A percentile compares a stretch with the other conserved stretches of the same genome.
Conservation (phyloP, 78 protist species). For the Cavenderia fasciculata region DNA sequence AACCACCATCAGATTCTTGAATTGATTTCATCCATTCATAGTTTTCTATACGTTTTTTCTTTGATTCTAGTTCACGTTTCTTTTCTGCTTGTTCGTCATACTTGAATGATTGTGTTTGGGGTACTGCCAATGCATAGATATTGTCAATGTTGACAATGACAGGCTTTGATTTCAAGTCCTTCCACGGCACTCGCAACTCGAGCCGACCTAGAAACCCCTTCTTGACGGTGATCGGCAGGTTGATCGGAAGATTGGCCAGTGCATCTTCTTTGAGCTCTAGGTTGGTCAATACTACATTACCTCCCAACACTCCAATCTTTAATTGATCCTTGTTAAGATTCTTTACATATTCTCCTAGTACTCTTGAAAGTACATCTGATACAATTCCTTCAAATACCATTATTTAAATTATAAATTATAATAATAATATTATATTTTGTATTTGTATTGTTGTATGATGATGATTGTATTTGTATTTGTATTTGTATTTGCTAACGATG, state of each 20-base stretch:
- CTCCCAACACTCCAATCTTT: slow-evolving; percentile 78
- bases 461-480: not conserved
- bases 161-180: slow-evolving; percentile 78
- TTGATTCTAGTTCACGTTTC: slow-evolving; percentile 28
- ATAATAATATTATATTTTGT: not conserved
- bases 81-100: slow-evolving; percentile 68
- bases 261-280: slow-evolving; percentile 74
- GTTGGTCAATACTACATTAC: slow-evolving; percentile 68
- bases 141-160: slow-evolving; percentile 70
- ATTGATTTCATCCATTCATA: slow-evolving; percentile 73
- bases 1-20: slow-evolving; percentile 33
- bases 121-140: slow-evolving; percentile 58
- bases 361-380: slow-evolving; percentile 74
- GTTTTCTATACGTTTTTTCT: slow-evolving; percentile 49
- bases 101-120: slow-evolving; percentile 41
- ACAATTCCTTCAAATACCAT: slow-evolving; percentile 84
- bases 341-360: slow-evolving; percentile 82
- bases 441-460: too few relatives aligned
- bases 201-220: slow-evolving; percentile 81
- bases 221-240: slow-evolving; percentile 51
- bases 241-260: slow-evolving; percentile 72
- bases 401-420: not conserved
- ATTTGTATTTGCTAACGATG: not conserved
- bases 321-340: slow-evolving; percentile 77
- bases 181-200: slow-evolving; percentile 85